Evolutionary conservation across 2,329 filamentous ascomycete species (phyloP).

Genomic region (Cadophora gregata): DNA sequence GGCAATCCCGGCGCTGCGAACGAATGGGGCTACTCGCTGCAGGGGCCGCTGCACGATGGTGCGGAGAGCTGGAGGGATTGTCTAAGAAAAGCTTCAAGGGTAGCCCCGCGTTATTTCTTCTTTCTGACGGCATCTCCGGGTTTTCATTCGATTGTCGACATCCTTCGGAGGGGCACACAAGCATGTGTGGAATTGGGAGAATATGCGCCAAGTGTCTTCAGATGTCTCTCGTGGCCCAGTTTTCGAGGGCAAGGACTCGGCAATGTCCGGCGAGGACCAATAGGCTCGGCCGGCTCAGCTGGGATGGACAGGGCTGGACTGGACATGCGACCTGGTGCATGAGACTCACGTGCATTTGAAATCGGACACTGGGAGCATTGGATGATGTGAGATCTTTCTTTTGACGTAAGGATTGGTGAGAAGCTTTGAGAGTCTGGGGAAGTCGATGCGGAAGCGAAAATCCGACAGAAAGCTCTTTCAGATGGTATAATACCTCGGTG

Average conservation of each 20-base stretch:
- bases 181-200: neutral
- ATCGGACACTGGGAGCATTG: neutral
- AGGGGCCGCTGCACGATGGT: slow-evolving; percentile 10
- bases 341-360: neutral
- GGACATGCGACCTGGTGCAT: slow-evolving; percentile 12
- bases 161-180: neutral
- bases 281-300: slow-evolving; percentile 9
- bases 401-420: neutral
- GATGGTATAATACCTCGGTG: neutral
- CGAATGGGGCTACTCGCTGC: slow-evolving; percentile 18
- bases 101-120: slow-evolving; percentile 9
- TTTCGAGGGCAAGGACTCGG: neutral
- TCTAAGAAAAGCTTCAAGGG: neutral
- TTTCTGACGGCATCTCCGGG: slow-evolving; percentile 15
- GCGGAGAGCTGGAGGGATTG: slow-evolving; percentile 2
- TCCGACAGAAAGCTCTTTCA: neutral
- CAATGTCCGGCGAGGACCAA: neutral
- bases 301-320: neutral
- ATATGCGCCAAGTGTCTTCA: neutral
- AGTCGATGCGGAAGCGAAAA: neutral
- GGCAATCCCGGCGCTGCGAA: slow-evolving; percentile 21
- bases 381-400: slow-evolving; percentile 7
- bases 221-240: neutral
- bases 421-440: neutral
- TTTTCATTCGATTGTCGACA: slow-evolving; percentile 15